Evolutionary conservation across 805 yeast species (phyloP).

Genomic region (Yamadazyma nakazawae): DNA sequence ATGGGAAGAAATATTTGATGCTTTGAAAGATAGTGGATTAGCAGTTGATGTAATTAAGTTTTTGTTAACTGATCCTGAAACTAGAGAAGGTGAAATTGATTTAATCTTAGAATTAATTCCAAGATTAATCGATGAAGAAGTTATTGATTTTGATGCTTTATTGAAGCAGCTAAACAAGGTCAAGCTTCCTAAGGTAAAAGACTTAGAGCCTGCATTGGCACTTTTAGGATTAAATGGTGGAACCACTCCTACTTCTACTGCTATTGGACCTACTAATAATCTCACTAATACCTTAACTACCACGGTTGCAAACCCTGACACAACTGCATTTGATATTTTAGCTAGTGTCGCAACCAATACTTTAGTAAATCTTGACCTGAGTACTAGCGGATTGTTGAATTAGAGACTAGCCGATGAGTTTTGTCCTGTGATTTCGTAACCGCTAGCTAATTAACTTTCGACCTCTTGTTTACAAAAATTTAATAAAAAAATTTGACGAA

Average conservation of each 20-base stretch:
- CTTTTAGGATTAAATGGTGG: neutral
- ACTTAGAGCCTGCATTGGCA: neutral
- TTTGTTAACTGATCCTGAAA: conserved; percentile 26
- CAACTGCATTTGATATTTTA: neutral
- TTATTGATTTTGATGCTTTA: conserved; percentile 11
- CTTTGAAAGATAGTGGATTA: conserved; percentile 28
- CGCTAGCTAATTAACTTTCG: neutral
- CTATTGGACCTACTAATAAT: neutral
- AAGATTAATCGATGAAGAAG: conserved; percentile 15
- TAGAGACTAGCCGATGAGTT: neutral
- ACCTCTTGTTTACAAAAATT: neutral
- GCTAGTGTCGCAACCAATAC: neutral
- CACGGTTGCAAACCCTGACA: neutral
- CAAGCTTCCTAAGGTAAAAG: neutral
- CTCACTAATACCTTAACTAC: neutral
- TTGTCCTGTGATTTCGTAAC: neutral
- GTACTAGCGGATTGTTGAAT: neutral
- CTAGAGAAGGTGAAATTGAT: conserved; percentile 25
- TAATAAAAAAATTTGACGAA: neutral
- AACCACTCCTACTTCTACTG: neutral
- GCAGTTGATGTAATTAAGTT: conserved; percentile 26
- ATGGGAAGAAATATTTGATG: conserved; percentile 27
- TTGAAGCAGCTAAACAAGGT: conserved; percentile 4
- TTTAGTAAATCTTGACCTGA: neutral
- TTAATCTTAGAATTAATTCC: conserved; percentile 24